These are phyloP conservation scores for Pleurozium schreberi DNA, from an alignment of 225 moss, liverwort and hornwort species.

Conservation along the genomic window DNA sequence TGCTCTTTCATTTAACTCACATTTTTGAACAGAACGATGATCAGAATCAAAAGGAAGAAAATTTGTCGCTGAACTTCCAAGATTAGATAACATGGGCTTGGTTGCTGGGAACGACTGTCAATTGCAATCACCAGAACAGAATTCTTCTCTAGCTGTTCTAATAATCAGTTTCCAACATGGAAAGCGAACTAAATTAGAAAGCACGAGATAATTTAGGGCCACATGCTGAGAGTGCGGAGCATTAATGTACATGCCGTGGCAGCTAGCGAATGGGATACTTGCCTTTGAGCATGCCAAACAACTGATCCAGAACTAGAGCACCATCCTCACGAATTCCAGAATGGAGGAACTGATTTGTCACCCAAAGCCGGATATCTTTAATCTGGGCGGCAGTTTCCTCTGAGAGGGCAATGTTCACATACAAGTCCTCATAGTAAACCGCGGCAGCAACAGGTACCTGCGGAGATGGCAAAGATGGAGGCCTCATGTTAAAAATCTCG, in stretches of 20 bases:
- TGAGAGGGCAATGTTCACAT: constrained; percentile 61
- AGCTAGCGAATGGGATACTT: constrained; percentile 50
- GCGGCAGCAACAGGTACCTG: constrained; percentile 89
- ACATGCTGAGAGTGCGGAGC: background rate
- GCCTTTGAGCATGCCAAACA: constrained; percentile 82
- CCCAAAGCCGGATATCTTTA: constrained; percentile 68
- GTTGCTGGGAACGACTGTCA: background rate
- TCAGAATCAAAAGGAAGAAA: background rate
- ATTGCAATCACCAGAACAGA: background rate
- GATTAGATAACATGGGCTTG: background rate
- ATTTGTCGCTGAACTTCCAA: background rate
- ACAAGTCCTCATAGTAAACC: constrained; percentile 81
- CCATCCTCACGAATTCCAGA: constrained; percentile 81
- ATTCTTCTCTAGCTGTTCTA: background rate
- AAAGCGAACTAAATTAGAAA: background rate
- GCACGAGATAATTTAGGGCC: background rate
- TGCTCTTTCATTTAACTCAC: background rate
- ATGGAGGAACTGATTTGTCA: constrained; percentile 88
- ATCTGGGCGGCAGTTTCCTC: constrained; percentile 64
- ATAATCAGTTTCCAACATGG: background rate
- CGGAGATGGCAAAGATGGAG: background rate
- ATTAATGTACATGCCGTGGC: background rate
- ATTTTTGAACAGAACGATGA: background rate
- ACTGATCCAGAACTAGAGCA: constrained; percentile 65
- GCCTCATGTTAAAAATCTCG: background rate